phyloP scores from a whole-genome alignment of 2,329 filamentous ascomycete genomes.

The Colletotrichum falcatum region DNA sequence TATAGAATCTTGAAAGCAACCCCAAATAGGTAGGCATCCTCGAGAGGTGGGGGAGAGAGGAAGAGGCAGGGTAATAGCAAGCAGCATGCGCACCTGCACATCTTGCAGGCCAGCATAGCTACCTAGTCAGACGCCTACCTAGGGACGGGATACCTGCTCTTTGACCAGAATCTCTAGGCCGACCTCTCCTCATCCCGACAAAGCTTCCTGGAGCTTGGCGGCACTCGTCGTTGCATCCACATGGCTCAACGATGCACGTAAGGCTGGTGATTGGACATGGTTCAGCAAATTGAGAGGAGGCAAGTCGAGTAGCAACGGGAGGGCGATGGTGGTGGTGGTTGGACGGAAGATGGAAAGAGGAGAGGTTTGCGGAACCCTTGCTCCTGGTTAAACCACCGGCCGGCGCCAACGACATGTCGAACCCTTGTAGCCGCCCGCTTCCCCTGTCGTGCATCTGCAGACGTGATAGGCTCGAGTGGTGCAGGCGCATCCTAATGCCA shows the following conservation, averaged over 20 bases:
- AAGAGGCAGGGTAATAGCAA: not conserved
- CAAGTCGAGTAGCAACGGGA: conserved; percentile 40
- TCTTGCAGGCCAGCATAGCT: conserved; percentile 1
- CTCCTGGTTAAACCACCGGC: conserved; percentile 27
- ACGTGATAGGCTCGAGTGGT: conserved; percentile 48
- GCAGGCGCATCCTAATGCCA: conserved; percentile 41
- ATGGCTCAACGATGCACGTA: conserved; percentile 41
- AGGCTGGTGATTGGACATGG: conserved; percentile 38
- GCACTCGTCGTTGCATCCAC: conserved; percentile 46
- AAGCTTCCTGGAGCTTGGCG: conserved; percentile 44
- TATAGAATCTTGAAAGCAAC: conserved; percentile 38
- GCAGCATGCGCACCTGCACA: conserved; percentile 20
- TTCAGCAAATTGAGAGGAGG: conserved; percentile 30
- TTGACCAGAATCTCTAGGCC: conserved; percentile 3
- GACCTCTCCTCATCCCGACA: conserved; percentile 23
- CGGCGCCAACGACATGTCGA: conserved; percentile 44
- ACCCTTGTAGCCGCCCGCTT: conserved; percentile 44
- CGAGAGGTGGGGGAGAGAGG: conserved; percentile 13
- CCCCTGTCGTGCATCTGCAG: conserved; percentile 41
- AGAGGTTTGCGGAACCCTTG: conserved; percentile 33
- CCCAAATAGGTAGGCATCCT: conserved; percentile 2
- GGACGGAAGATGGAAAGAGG: conserved; percentile 30
- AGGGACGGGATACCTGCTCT: conserved; percentile 8
- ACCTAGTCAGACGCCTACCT: not conserved
- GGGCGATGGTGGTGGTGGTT: conserved; percentile 48